phyloP scores from a whole-genome alignment of 352 stramenopile genomes.

The Phytophthora ohioensis region DNA sequence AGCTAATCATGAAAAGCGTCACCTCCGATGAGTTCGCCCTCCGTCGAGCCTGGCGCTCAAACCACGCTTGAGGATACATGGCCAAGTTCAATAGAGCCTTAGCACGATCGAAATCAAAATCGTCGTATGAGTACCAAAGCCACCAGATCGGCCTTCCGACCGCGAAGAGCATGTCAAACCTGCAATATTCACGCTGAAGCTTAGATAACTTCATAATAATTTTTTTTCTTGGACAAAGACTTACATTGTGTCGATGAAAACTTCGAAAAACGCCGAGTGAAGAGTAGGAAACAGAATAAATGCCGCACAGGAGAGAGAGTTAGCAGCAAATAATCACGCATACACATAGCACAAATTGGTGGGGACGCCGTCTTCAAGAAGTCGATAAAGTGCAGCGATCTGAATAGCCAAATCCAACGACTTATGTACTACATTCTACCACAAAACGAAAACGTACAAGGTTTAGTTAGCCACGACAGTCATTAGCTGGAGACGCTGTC shows the following conservation, averaged over 20 bases:
- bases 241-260: conserved; percentile 30
- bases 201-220: not conserved
- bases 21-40: conserved; percentile 22
- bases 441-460: not conserved
- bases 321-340: conserved; percentile 15
- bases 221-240: not conserved
- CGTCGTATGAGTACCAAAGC: conserved; percentile 21
- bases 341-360: conserved; percentile 24
- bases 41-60: conserved; percentile 21
- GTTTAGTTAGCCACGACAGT: too few relatives aligned
- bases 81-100: conserved; percentile 21
- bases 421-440: conserved; percentile 34
- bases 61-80: conserved; percentile 7
- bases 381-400: conserved; percentile 12
- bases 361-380: conserved; percentile 26
- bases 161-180: conserved; percentile 20
- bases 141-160: conserved; percentile 22
- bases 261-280: conserved; percentile 28
- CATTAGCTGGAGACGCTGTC: too few relatives aligned
- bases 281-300: conserved; percentile 15
- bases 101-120: conserved; percentile 28
- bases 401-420: conserved; percentile 21
- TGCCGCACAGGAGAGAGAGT: conserved; percentile 17
- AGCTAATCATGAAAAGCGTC: conserved; percentile 31
- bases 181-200: not conserved